Base-by-base conservation (phyloP, 225 moss, liverwort and hornwort species). In the Polytrichum formosum region DNA sequence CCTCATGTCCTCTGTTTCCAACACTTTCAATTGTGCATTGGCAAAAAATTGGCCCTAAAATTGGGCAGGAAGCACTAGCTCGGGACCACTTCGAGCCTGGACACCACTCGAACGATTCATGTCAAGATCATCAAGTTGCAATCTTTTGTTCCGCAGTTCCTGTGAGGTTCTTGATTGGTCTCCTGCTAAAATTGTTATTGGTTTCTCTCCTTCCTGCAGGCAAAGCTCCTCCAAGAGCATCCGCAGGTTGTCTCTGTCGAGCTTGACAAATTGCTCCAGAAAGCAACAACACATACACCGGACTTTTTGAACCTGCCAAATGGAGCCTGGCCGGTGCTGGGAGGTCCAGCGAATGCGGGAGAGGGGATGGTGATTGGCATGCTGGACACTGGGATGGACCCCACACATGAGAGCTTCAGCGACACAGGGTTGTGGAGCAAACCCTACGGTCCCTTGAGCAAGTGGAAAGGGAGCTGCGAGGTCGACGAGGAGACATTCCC, bases 361-460 rank as follows among this genome's bases (percentile, higher is more conserved):
- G 96, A 96, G 68, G 82, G 87, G 55, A 74, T 96, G 62, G 86
- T 96, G 10, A 91, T 96, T 67, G 96, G 93, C 56, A 93, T 96
- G 91, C 58, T 96, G 59, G 96, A 96, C 65, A 93, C 96, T 1
- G 96, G 96, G 5, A 93, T 96, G 65, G 82, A 90, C 62, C 96
- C 96, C 53, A 23, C 71, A 76, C 96, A 96, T 29, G 61, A 73
- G 53, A 96, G 96, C 70, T 96, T 96, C 65, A 66, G 75, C 30
- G 79, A 81, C 78, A 70, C 18, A 22, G 82, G 66, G 64, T 74
- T 76, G 1, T 88, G 83, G 77, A 63, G 72, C 33, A 85, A 76
- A 74, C 68, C 80, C 5, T 89, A 89, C 5, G 73, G 75, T 10
- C 76, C 55, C 61, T 70, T 85, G 70, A 70, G 54, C 13, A 85